These are phyloP conservation scores for Sporothrix schenckii DNA, from an alignment of 2,329 filamentous ascomycete species.

Conservation along the genomic window DNA sequence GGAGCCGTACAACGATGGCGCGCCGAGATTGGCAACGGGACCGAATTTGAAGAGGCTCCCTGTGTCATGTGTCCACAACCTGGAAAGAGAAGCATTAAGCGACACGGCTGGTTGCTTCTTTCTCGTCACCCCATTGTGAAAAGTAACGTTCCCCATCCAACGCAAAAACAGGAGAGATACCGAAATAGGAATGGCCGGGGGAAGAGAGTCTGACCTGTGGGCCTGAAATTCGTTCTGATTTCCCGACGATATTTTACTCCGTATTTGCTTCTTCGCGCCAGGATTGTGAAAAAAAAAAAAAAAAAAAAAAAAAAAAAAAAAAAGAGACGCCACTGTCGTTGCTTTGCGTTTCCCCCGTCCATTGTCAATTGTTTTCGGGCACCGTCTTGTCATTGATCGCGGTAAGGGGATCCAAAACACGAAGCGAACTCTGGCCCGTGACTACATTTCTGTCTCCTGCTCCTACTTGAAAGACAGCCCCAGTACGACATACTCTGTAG, in stretches of 20 bases:
- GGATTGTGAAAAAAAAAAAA: neutral
- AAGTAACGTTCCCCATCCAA: no score
- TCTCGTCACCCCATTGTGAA: neutral
- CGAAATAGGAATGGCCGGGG: constrained; percentile 10
- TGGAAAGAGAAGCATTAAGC: constrained; percentile 17
- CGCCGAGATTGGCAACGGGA: neutral
- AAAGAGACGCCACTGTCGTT: neutral
- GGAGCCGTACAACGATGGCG: neutral
- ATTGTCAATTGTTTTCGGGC: neutral
- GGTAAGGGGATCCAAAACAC: neutral
- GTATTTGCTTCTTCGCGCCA: neutral
- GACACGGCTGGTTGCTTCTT: neutral
- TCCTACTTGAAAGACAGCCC: neutral
- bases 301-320: neutral
- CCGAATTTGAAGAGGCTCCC: no score
- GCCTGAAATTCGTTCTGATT: neutral
- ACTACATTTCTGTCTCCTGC: neutral
- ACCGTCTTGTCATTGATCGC: neutral
- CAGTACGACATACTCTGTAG: neutral
- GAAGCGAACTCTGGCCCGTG: neutral
- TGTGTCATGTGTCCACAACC: neutral
- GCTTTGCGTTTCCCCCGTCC: neutral
- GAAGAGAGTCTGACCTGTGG: neutral
- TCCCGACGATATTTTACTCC: neutral
- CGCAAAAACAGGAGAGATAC: constrained; percentile 12